Base-by-base conservation (phyloP, 2,329 filamentous ascomycete species). In the Fusarium sacchari region DNA sequence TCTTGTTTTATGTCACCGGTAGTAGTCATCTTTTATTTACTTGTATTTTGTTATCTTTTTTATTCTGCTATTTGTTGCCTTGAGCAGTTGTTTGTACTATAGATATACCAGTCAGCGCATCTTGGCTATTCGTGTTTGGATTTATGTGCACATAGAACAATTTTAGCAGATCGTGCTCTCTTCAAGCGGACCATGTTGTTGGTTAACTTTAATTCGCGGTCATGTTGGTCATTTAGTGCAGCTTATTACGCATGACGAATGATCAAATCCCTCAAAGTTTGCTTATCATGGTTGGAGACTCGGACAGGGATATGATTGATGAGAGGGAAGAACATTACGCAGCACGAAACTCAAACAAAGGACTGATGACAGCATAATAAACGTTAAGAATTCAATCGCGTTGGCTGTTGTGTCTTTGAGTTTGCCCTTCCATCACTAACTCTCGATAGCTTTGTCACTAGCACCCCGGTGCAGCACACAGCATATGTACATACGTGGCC, bases 81-180 rank as follows among this genome's bases (percentile, higher is more conserved):
- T 30, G 34, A 22, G 26, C 44, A 62, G 63, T 64, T 42, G 37
- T 20, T 62, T 74, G 60, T 74, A 75, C 37, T 28, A 71, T 68
- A 70, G 59, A 69, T 74, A 76, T 76, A 75, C 71, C 71, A 74
- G 46, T 30, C 20, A 76, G 71, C 71, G 72, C 65, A 60, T 46
- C 42, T 58, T 44, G 32, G 47, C 47, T 60, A 40, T 73, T 72
- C 63, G 17, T 53, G 13, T 58, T 64, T 57, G 44, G 56, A 46
- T 32, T 50, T 20, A 44, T 46, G 72, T 30, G 44, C 42, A 71
- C 59, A 74, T 77, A 77, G 75, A 77, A 39, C 34, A 72, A 34
- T 59, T 59, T 59, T 30, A 72, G 39, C 52, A 69, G 49, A 62
- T 55, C 10, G 63, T 30, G 40, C 39, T 30, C n/a, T 24, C 32